phyloP scores from a whole-genome alignment of 2,329 filamentous ascomycete genomes.

The Orbilia ellipsospora region DNA sequence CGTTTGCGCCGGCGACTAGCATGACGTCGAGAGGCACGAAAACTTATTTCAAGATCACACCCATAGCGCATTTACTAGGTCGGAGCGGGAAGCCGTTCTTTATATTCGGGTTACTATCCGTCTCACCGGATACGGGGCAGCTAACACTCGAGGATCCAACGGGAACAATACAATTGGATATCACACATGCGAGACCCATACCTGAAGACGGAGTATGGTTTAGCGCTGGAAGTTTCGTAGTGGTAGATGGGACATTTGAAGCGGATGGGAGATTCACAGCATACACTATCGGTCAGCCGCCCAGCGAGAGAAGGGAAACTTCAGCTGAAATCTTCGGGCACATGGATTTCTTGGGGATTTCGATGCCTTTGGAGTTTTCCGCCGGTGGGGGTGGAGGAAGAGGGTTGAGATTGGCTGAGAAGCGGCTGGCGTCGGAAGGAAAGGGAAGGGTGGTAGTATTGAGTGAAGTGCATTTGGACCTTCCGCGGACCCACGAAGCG shows the following conservation, averaged over 20 bases:
- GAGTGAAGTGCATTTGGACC: conserved; percentile 86
- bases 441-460: conserved; percentile 74
- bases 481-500: conserved; percentile 81
- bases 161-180: conserved; percentile 85
- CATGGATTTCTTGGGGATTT: conserved; percentile 87
- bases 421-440: conserved; percentile 35
- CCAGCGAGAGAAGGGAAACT: conserved; percentile 82
- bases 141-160: conserved; percentile 87
- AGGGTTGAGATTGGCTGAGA: conserved; percentile 56
- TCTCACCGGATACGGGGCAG: conserved; percentile 79
- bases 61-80: conserved; percentile 76
- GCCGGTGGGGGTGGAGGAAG: conserved; percentile 56
- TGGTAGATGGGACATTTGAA: conserved; percentile 95
- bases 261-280: conserved; percentile 94
- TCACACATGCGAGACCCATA: conserved; percentile 81
- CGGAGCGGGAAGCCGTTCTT: conserved; percentile 57
- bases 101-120: conserved; percentile 68
- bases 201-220: conserved; percentile 92
- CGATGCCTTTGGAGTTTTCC: conserved; percentile 58
- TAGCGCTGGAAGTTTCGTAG: conserved; percentile 91
- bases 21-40: conserved; percentile 71
- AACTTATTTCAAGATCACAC: conserved; percentile 86
- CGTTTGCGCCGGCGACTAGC: conserved; percentile 67
- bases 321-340: conserved; percentile 80
- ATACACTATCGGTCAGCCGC: conserved; percentile 90